A percentile compares a stretch with the other conserved stretches of the same genome.
phyloP scores from a whole-genome alignment of 1,284 basidiomycete genomes.

The Boletus subluridellus region DNA sequence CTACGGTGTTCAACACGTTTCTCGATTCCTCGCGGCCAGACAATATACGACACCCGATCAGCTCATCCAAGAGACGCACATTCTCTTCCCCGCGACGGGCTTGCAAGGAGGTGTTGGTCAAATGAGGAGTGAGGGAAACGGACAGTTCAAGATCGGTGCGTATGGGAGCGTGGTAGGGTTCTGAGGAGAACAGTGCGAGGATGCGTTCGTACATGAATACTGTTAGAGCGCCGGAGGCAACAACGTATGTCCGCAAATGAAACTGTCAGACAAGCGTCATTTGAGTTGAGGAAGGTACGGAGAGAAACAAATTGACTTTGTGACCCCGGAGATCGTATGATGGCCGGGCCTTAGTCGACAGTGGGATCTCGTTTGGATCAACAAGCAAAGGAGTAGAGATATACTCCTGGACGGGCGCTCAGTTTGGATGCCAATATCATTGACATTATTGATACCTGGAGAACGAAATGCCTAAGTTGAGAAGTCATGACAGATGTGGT shows the following conservation, averaged over 20 bases:
- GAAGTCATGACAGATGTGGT: conserved; percentile 72
- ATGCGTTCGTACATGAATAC: conserved; percentile 81
- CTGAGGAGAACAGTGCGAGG: conserved; percentile 81
- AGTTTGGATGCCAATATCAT: conserved; percentile 3
- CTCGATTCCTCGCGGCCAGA: conserved; percentile 29
- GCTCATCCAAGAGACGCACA: conserved; percentile 75
- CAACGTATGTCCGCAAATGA: conserved; percentile 91
- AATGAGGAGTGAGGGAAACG: conserved; percentile 62
- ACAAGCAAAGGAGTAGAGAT: conserved; percentile 72
- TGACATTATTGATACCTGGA: conserved; percentile 62
- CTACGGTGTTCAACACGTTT: conserved; percentile 31
- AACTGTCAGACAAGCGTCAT: conserved; percentile 53
- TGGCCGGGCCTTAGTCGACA: conserved; percentile 21
- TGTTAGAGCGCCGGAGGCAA: conserved; percentile 76
- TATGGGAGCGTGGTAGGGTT: conserved; percentile 54
- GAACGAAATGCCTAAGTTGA: conserved; percentile 93
- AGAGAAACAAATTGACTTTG: conserved; percentile 52
- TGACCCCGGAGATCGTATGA: conserved; percentile 46
- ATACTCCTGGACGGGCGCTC: conserved; percentile 65
- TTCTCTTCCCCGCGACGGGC: conserved; percentile 59
- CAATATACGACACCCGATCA: conserved; percentile 62
- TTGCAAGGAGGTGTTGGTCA: conserved; percentile 97
- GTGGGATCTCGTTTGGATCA: conserved; percentile 54
- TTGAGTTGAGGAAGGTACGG: conserved; percentile 5
- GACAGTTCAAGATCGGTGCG: conserved; percentile 26